Evolutionary conservation across 306 rosid genomes (phyloP), one percentile per base, ranked within the genome.

Genomic region (Calophaca sinica): DNA sequence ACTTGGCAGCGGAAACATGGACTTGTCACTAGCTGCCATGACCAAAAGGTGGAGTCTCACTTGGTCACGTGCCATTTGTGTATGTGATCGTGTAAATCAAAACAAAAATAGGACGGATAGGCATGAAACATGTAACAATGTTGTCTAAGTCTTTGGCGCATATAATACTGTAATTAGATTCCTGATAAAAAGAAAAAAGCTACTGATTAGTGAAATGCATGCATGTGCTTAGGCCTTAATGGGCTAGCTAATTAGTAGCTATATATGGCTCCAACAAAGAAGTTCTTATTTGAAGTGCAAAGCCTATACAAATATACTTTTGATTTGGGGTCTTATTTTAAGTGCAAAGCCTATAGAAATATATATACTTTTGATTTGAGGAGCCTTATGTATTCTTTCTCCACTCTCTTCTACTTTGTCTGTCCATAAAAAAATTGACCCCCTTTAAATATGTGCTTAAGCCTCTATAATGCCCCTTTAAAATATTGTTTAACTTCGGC

Each of bases 1-100:
- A 46, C 63, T 28, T 28, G 67, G 83, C 88, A 78, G 84, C 83
- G 81, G 83, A 80, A 76, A 70, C 87, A 75, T 76, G 84, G 73
- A 45, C 45, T 46, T 76, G 87, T 84, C 84, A 71, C 80, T 54
- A 36, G 58, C 76, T 84, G 67, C 52, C 67, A 65, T 64, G 83
- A 86, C 85, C 77, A 77, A 81, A 80, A 62, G 72, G 11, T 66
- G n/a, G 33, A 14, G 28, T 66, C 45, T 58, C 67, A 74, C 76
- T 75, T 73, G 48, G 11, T 67, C 84, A 85, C 84, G 81, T 81
- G 81, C 81, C 52, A 70, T 71, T 60, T 74, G 6, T 20, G 26
- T 20, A 4, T 44, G 26, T 55, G 68, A 13, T 39, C n/a, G 3
- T 61, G 44, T 14, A 35, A 55, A 70, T 68, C 11, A 9, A 38